These are phyloP conservation scores for Rhizomucor miehei DNA, from an alignment of 371 early-diverging fungal genomes.

Conservation along the genomic window DNA sequence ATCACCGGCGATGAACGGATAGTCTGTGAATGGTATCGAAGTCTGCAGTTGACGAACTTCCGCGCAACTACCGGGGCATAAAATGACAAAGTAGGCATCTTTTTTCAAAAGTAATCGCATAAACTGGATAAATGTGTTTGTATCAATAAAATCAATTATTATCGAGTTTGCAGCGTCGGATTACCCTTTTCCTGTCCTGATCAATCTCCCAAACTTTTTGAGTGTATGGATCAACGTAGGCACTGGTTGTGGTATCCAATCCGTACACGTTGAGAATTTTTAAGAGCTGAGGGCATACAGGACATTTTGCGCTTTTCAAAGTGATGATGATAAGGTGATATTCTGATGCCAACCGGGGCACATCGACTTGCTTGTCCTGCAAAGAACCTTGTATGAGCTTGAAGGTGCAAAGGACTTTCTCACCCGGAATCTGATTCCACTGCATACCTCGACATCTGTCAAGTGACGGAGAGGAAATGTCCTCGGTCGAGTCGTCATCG, in stretches of 20 bases:
- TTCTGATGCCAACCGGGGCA: constrained; percentile 19
- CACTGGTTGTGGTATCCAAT: constrained; percentile 17
- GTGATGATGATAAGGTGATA: constrained; percentile 36
- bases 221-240: constrained; percentile 33
- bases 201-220: constrained; percentile 15
- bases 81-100: constrained; percentile 40
- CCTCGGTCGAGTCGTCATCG: constrained; percentile 38
- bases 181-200: constrained; percentile 23
- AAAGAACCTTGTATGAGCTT: not conserved
- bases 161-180: not conserved
- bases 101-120: constrained; percentile 26
- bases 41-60: constrained; percentile 26
- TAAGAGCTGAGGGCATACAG: constrained; percentile 36
- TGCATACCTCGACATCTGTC: constrained; percentile 29
- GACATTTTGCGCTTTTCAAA: constrained; percentile 27
- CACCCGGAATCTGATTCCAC: no score
- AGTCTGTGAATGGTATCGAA: constrained; percentile 22
- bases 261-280: constrained; percentile 40
- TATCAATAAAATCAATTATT: not conserved
- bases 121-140: constrained; percentile 18
- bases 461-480: constrained; percentile 28
- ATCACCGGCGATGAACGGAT: constrained; percentile 39
- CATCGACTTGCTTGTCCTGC: constrained; percentile 29
- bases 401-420: not conserved
- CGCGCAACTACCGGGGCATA: constrained; percentile 35